Evolutionary conservation across 2,329 filamentous ascomycete genomes (phyloP).

Genomic region (Coniella vitis): DNA sequence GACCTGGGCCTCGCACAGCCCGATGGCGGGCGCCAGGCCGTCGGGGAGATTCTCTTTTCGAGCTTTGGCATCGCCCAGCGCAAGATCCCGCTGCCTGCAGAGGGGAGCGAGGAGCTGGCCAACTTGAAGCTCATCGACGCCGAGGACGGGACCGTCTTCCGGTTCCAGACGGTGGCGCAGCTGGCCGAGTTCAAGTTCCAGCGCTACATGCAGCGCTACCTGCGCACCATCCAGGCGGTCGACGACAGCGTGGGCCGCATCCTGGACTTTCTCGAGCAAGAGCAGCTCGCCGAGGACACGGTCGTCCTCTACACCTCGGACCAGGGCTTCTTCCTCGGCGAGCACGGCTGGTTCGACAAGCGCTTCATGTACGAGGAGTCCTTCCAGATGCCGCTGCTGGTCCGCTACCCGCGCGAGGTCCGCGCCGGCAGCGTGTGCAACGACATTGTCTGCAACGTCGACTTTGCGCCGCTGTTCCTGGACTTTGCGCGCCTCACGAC

Average conservation of each 20-base stretch:
- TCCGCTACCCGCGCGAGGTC: slow-evolving; percentile 39
- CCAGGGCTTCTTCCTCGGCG: slow-evolving; percentile 50
- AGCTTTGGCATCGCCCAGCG: slow-evolving; percentile 23
- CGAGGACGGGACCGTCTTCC: slow-evolving; percentile 38
- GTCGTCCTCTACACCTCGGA: slow-evolving; percentile 48
- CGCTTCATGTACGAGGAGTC: slow-evolving; percentile 52
- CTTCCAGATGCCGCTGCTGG: slow-evolving; percentile 50
- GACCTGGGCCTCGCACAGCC: slow-evolving; percentile 46
- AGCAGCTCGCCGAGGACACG: slow-evolving; percentile 37
- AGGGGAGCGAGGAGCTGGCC: slow-evolving; percentile 14
- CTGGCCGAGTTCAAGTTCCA: slow-evolving; percentile 49
- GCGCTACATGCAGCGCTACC: slow-evolving; percentile 49
- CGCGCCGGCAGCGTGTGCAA: slow-evolving; percentile 30
- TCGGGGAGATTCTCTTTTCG: slow-evolving; percentile 21
- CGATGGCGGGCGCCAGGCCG: slow-evolving; percentile 34
- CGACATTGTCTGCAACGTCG: slow-evolving; percentile 47
- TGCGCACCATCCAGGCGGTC: slow-evolving; percentile 44
- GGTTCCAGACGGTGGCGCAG: slow-evolving; percentile 33
- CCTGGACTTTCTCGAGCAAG: slow-evolving; percentile 37
- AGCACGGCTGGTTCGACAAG: slow-evolving; percentile 53
- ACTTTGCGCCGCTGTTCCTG: slow-evolving; percentile 45
- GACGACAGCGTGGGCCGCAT: slow-evolving; percentile 46
- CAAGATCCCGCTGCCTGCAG: slow-evolving; percentile 30
- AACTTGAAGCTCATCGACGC: slow-evolving; percentile 35
- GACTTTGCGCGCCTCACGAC: slow-evolving; percentile 34